phyloP scores from a whole-genome alignment of 805 yeast genomes.

The Zygoascus tannicola region DNA sequence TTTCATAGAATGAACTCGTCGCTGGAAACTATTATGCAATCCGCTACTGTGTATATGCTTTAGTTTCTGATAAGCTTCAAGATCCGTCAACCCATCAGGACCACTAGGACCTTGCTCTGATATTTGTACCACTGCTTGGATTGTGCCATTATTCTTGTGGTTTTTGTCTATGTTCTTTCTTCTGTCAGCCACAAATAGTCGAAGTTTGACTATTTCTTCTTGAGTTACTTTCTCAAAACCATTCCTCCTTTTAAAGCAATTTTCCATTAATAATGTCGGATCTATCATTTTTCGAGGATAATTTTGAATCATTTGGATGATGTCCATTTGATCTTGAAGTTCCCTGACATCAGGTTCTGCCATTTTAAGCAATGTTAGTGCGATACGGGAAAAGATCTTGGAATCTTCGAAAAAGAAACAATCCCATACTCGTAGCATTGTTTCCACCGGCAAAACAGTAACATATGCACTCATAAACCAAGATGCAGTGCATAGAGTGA shows the following conservation, averaged over 20 bases:
- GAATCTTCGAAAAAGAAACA: slow-evolving; percentile 89
- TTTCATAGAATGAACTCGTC: background rate
- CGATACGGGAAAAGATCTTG: slow-evolving; percentile 71
- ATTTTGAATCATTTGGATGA: slow-evolving; percentile 80
- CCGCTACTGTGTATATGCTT: slow-evolving; percentile 1
- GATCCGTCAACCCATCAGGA: slow-evolving; percentile 2
- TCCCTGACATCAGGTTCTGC: slow-evolving; percentile 54
- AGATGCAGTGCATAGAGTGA: slow-evolving; percentile 86
- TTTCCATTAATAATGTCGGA: slow-evolving; percentile 16
- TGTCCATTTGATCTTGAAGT: slow-evolving; percentile 42
- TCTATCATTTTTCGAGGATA: slow-evolving; percentile 56
- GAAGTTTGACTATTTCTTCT: slow-evolving; percentile 68
- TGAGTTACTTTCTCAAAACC: slow-evolving; percentile 64
- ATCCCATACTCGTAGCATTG: slow-evolving; percentile 88
- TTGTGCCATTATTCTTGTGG: background rate
- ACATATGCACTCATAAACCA: slow-evolving; percentile 99
- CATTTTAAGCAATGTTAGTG: slow-evolving; percentile 68
- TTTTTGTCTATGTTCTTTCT: slow-evolving; percentile 12
- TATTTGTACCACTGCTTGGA: background rate
- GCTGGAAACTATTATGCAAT: background rate
- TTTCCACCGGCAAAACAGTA: slow-evolving; percentile 81
- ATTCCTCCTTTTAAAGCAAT: slow-evolving; percentile 18
- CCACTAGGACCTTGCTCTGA: background rate
- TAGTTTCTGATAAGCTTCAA: background rate
- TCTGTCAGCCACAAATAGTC: slow-evolving; percentile 60